phyloP scores from a whole-genome alignment of 2,329 filamentous ascomycete species.

The Neonectria magnoliae region DNA sequence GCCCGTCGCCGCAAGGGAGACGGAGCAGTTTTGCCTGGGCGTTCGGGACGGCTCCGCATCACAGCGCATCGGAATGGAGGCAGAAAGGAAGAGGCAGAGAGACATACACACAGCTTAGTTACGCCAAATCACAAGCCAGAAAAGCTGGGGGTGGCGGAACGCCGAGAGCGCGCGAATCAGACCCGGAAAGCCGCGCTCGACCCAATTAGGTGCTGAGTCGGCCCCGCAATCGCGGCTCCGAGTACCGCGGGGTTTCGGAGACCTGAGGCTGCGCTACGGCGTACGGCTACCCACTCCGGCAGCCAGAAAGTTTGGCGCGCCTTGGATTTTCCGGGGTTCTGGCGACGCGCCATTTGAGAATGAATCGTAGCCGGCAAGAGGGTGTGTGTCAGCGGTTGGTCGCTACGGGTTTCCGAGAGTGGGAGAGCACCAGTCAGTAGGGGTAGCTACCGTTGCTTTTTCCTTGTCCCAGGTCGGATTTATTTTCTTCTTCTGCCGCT shows the following conservation, averaged over 20 bases:
- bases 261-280: not conserved
- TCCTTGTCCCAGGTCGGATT: not conserved
- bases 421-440: not conserved
- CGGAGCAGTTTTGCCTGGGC: not conserved
- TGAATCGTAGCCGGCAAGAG: not conserved
- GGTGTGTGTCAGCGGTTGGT: not conserved
- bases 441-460: not conserved
- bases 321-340: slow-evolving; percentile 5
- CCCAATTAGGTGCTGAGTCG: slow-evolving; percentile 6
- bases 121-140: not conserved
- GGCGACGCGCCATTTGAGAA: not conserved
- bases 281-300: not conserved
- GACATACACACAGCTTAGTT: not conserved
- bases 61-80: slow-evolving; percentile 8
- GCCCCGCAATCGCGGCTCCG: slow-evolving; percentile 18
- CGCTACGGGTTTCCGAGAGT: not conserved
- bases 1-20: not conserved
- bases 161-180: not conserved
- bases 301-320: not conserved
- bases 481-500: not conserved
- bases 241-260: slow-evolving; percentile 17
- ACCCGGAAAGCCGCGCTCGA: not conserved
- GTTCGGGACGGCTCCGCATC: slow-evolving; percentile 18
- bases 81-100: not conserved
- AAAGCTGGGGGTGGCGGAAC: not conserved